Percentiles rank a stretch among this genome's conserved stretches.
phyloP scores from a whole-genome alignment of 2,329 filamentous ascomycete genomes.

The Penicillium brevicompactum region DNA sequence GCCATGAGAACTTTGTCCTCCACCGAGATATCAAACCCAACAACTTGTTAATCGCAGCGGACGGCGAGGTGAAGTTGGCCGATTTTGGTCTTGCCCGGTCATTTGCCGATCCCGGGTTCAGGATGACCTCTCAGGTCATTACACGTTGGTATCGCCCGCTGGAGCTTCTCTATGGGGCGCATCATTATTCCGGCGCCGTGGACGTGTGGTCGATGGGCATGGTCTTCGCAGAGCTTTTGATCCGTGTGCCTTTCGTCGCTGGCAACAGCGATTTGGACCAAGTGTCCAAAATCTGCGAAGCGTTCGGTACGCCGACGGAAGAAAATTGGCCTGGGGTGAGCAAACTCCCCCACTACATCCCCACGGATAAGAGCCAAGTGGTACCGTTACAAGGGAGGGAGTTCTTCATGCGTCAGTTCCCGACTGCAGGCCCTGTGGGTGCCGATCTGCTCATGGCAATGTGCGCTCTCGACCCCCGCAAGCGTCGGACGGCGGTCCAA shows the following conservation, averaged over 20 bases:
- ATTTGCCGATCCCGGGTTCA: slow-evolving; percentile 83
- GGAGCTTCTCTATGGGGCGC: slow-evolving; percentile 87
- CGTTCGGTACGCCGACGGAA: slow-evolving; percentile 87
- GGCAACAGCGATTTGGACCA: slow-evolving; percentile 86
- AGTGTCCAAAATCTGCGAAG: slow-evolving; percentile 78
- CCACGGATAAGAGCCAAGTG: slow-evolving; percentile 60
- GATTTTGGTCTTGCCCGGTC: slow-evolving; percentile 94
- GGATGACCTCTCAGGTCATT: slow-evolving; percentile 94
- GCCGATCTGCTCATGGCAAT: slow-evolving; percentile 88
- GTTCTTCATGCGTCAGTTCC: slow-evolving; percentile 76
- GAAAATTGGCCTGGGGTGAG: slow-evolving; percentile 94
- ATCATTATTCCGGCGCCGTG: slow-evolving; percentile 85
- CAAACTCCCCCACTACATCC: slow-evolving; percentile 77
- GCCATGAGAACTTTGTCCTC: slow-evolving; percentile 89
- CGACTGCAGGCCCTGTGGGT: slow-evolving; percentile 76
- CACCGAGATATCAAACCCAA: slow-evolving; percentile 99
- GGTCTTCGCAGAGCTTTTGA: slow-evolving; percentile 88
- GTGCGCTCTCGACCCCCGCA: slow-evolving; percentile 81
- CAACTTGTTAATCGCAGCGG: slow-evolving; percentile 90
- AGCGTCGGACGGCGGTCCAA: slow-evolving; percentile 73
- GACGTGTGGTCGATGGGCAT: slow-evolving; percentile 93
- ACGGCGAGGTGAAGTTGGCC: slow-evolving; percentile 91
- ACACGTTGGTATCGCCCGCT: slow-evolving; percentile 96
- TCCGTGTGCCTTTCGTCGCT: slow-evolving; percentile 79
- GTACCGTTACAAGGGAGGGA: slow-evolving; percentile 64